Conservation (phyloP, 2,329 filamentous ascomycete species). For the Boeremia lycopersici region DNA sequence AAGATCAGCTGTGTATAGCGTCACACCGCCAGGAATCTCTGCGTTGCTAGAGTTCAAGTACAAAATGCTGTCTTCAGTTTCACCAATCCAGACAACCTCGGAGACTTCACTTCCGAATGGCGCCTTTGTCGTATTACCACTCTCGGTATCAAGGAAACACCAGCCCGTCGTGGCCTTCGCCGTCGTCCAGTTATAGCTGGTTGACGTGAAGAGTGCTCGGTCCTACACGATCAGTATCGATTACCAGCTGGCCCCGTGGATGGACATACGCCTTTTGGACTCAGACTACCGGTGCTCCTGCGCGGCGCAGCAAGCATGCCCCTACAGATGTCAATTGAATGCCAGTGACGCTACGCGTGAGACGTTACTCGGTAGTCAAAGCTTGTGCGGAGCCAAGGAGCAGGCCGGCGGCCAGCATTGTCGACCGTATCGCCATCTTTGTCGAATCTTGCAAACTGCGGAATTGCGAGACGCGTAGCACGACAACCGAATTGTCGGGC, state of each 20-base stretch:
- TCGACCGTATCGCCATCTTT: slow-evolving; percentile 37
- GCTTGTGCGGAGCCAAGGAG: slow-evolving; percentile 34
- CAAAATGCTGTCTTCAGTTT: slow-evolving; percentile 59
- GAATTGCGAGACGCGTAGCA: slow-evolving; percentile 13
- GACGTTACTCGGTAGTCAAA: slow-evolving; percentile 35
- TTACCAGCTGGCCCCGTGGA: not conserved
- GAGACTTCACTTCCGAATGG: slow-evolving; percentile 41
- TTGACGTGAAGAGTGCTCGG: slow-evolving; percentile 41
- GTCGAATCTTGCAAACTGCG: slow-evolving; percentile 8
- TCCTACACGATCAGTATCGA: slow-evolving; percentile 28
- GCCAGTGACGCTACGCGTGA: not conserved
- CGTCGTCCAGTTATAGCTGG: slow-evolving; percentile 45
- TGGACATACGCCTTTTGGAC: slow-evolving; percentile 38
- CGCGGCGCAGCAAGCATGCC: slow-evolving; percentile 36
- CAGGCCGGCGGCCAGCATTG: slow-evolving; percentile 31
- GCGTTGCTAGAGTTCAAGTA: slow-evolving; percentile 71
- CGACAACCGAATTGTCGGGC: not conserved
- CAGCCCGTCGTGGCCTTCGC: slow-evolving; percentile 57
- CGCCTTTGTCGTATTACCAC: slow-evolving; percentile 41
- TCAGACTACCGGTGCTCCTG: slow-evolving; percentile 41
- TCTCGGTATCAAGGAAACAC: slow-evolving; percentile 40
- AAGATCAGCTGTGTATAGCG: slow-evolving; percentile 43
- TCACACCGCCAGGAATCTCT: slow-evolving; percentile 42
- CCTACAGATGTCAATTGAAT: slow-evolving; percentile 16
- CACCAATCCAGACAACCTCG: slow-evolving; percentile 44